A percentile compares a stretch with the other conserved stretches of the same genome.
Conservation (phyloP, 2,329 filamentous ascomycete genomes). For the Coniella vitis region DNA sequence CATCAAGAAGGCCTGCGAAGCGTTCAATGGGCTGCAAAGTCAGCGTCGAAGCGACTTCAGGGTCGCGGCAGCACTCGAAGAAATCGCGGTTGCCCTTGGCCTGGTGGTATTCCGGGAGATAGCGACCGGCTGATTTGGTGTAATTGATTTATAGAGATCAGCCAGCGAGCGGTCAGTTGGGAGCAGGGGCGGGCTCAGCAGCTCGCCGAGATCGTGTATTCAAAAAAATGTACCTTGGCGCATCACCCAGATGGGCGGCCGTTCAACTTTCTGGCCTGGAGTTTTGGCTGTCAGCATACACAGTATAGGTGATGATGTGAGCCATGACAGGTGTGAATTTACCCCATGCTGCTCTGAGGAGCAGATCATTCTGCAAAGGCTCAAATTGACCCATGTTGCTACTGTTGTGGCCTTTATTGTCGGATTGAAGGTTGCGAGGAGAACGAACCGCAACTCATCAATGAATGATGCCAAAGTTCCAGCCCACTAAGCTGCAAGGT, state of each 20-base stretch:
- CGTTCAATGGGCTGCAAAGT: slow-evolving; percentile 94
- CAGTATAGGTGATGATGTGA: background rate
- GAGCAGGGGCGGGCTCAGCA: slow-evolving; percentile 13
- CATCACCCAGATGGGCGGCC: slow-evolving; percentile 98
- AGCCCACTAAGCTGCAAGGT: background rate
- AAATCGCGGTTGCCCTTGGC: slow-evolving; percentile 89
- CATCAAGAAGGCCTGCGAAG: slow-evolving; percentile 83
- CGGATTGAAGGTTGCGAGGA: background rate
- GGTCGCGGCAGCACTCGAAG: slow-evolving; percentile 92
- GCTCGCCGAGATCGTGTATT: slow-evolving; percentile 6
- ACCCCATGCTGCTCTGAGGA: slow-evolving; percentile 88
- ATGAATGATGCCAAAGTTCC: background rate
- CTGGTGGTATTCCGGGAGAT: slow-evolving; percentile 95
- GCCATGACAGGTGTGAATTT: slow-evolving; percentile 24
- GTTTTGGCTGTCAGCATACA: slow-evolving; percentile 8
- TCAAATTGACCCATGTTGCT: slow-evolving; percentile 47
- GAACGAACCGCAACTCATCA: background rate
- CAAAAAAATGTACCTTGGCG: slow-evolving; percentile 77
- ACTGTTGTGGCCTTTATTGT: background rate
- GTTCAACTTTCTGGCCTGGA: slow-evolving; percentile 79
- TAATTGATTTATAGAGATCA: slow-evolving; percentile 7
- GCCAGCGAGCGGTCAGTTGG: slow-evolving; percentile 7
- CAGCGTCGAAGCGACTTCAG: slow-evolving; percentile 86
- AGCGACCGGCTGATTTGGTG: slow-evolving; percentile 67
- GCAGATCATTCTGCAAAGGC: slow-evolving; percentile 84